Evolutionary conservation across 1,284 basidiomycete species (phyloP).

Genomic region (Ceraceosorus bombacis): DNA sequence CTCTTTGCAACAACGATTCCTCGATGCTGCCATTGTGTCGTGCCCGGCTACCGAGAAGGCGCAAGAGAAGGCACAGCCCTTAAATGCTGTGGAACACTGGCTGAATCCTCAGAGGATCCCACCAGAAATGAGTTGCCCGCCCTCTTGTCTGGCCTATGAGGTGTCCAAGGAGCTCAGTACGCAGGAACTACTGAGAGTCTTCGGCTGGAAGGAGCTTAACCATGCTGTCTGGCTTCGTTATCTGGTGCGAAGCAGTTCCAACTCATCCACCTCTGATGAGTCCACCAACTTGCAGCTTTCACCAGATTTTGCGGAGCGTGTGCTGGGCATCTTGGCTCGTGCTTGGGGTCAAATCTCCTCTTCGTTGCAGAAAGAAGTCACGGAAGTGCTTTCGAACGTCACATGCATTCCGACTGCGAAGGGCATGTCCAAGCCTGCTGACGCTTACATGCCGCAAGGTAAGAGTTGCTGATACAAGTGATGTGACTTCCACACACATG

Average conservation of each 20-base stretch:
- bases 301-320: constrained; percentile 71
- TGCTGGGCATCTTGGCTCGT: constrained; percentile 64
- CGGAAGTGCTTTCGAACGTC: constrained; percentile 58
- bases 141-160: constrained; percentile 65
- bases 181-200: constrained; percentile 45
- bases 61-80: constrained; percentile 38
- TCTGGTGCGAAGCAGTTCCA: constrained; percentile 27
- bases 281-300: constrained; percentile 62
- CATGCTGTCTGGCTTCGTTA: constrained; percentile 68
- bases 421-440: constrained; percentile 66
- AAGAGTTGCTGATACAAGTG: no score
- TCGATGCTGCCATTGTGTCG: constrained; percentile 33
- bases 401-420: constrained; percentile 75
- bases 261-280: constrained; percentile 37
- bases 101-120: constrained; percentile 70
- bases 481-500: no score
- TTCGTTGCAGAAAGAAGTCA: constrained; percentile 58
- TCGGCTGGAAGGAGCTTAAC: constrained; percentile 71
- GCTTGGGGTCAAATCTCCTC: constrained; percentile 68
- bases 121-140: constrained; percentile 71
- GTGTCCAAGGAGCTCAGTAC: constrained; percentile 57
- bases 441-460: constrained; percentile 74
- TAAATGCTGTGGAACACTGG: constrained; percentile 65
- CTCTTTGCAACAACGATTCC: constrained; percentile 35
- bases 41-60: constrained; percentile 16